These are phyloP conservation scores for Emergomyces orientalis DNA, from an alignment of 2,329 filamentous ascomycete species.

Conservation along the genomic window DNA sequence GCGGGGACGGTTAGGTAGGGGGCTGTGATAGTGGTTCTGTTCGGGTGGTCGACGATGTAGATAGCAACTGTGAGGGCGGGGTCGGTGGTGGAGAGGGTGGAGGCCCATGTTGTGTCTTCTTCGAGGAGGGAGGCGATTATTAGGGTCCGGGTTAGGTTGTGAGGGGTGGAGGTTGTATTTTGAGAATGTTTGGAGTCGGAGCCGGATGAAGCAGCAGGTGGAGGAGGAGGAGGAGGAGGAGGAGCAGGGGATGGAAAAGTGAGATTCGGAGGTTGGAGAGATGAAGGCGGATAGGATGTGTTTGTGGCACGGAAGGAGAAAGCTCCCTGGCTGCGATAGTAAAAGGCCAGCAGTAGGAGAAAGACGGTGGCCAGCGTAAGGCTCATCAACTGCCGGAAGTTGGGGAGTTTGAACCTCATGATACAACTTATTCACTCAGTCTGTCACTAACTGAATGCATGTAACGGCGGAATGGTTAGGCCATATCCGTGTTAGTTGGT, in stretches of 20 bases:
- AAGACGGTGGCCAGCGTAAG: not conserved
- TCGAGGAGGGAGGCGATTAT: conserved; percentile 45
- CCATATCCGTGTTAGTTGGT: not conserved
- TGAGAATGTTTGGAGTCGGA: not conserved
- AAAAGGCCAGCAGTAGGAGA: not conserved
- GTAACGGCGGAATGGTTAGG: not conserved
- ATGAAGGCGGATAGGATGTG: not conserved
- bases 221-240: not conserved
- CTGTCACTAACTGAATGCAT: not conserved
- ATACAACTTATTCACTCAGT: not conserved
- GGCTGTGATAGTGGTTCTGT: conserved; percentile 36
- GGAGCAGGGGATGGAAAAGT: not conserved
- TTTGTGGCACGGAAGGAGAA: not conserved
- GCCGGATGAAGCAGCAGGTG: not conserved
- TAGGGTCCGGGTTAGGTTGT: conserved; percentile 44
- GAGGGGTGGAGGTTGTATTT: not conserved
- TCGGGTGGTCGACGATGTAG: not conserved
- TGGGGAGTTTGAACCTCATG: not conserved
- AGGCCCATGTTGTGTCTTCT: conserved; percentile 44
- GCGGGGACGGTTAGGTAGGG: conserved; percentile 43
- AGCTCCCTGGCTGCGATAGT: not conserved
- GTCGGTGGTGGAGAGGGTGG: conserved; percentile 38
- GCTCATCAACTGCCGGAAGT: not conserved
- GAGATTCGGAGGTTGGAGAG: not conserved
- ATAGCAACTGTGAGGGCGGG: conserved; percentile 38